phyloP scores from a whole-genome alignment of 371 early-diverging fungal genomes.

The Mortierella sp. region DNA sequence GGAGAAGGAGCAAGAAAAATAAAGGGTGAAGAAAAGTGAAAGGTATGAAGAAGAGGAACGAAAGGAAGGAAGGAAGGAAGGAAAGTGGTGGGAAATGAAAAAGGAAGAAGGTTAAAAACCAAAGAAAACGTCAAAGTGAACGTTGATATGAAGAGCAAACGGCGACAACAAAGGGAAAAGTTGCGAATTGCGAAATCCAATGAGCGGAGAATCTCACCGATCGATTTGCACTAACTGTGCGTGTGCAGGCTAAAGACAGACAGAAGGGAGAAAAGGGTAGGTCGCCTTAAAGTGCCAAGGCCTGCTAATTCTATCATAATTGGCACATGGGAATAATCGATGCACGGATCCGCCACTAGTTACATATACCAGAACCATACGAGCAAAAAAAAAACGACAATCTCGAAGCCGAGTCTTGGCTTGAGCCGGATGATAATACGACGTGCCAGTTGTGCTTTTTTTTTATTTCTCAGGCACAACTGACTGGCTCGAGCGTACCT shows the following conservation, averaged over 20 bases:
- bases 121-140: slow-evolving; percentile 6
- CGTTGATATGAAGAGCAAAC: background rate
- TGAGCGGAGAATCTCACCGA: background rate
- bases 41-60: background rate
- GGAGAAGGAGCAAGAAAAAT: background rate
- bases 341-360: background rate
- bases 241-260: too few relatives aligned
- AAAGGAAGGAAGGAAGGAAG: background rate
- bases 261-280: background rate
- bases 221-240: background rate
- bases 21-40: slow-evolving; percentile 6
- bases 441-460: background rate
- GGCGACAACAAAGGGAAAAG: background rate
- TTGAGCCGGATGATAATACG: background rate
- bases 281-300: background rate
- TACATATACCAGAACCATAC: background rate
- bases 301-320: background rate
- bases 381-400: background rate
- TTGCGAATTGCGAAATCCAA: background rate
- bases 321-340: background rate
- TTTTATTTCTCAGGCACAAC: background rate
- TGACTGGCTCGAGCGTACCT: slow-evolving; percentile 3
- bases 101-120: slow-evolving; percentile 2
- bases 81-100: background rate
- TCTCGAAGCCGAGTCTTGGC: background rate